These are phyloP conservation scores for Geranium incanum DNA, from an alignment of 441 rosid species.

Conservation along the genomic window DNA sequence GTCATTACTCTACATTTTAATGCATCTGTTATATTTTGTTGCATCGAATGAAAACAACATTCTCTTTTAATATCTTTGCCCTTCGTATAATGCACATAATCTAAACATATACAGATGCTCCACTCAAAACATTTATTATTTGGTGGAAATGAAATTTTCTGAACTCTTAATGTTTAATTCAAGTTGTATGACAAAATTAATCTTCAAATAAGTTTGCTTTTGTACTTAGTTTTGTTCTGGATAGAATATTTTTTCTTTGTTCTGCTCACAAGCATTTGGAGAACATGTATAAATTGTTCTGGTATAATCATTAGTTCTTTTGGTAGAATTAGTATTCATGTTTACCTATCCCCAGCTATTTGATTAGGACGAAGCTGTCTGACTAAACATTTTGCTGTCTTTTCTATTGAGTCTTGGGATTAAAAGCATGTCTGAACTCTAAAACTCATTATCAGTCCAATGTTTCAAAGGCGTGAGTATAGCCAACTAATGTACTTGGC, in stretches of 20 bases:
- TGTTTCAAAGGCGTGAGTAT: no score
- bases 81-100: neutral
- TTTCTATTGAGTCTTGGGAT: no score
- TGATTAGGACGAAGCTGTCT: neutral
- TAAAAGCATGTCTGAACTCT: no score
- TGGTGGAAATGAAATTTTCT: neutral
- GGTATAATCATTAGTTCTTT: neutral
- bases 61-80: neutral
- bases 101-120: neutral
- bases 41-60: neutral
- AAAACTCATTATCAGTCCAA: no score
- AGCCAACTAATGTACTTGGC: no score
- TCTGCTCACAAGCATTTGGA: neutral
- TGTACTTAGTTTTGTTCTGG: neutral
- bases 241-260: neutral
- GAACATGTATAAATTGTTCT: neutral
- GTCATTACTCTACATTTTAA: neutral
- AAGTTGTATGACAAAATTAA: neutral
- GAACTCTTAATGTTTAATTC: neutral
- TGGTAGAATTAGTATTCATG: neutral
- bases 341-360: neutral
- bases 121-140: neutral
- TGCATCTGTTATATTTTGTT: neutral
- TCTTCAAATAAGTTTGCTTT: no score
- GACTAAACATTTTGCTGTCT: no score